phyloP scores from a whole-genome alignment of 2,329 filamentous ascomycete genomes.

The Hypocrella siamensis region DNA sequence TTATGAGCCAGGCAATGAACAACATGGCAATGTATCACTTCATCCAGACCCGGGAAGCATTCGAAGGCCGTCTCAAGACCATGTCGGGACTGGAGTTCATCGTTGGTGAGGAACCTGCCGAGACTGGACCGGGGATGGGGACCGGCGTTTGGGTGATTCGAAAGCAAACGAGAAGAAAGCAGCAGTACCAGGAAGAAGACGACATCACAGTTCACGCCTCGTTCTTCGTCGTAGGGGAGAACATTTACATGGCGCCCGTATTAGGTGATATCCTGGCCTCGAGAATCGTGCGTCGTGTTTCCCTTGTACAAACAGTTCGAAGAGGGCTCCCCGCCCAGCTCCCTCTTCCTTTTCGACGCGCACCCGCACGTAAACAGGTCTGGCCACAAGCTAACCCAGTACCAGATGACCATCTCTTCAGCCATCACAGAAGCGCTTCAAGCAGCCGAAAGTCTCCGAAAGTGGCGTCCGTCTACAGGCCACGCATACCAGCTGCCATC shows the following conservation, averaged over 20 bases:
- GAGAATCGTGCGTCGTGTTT: constrained; percentile 31
- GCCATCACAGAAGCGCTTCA: constrained; percentile 37
- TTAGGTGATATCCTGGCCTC: constrained; percentile 43
- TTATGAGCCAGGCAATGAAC: constrained; percentile 45
- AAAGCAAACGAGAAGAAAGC: constrained; percentile 49
- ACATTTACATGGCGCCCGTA: constrained; percentile 51
- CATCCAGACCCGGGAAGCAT: constrained; percentile 44
- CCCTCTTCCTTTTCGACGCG: too few relatives aligned
- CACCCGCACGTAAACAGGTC: too few relatives aligned
- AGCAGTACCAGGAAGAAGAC: constrained; percentile 35
- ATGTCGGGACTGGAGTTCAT: constrained; percentile 55
- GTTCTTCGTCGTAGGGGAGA: constrained; percentile 51
- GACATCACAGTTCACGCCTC: constrained; percentile 42
- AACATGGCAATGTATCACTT: constrained; percentile 42
- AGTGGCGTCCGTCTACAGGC: constrained; percentile 38
- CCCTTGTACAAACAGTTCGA: too few relatives aligned
- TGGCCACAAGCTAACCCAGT: too few relatives aligned
- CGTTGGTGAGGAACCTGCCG: constrained; percentile 48
- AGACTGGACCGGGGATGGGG: constrained; percentile 46
- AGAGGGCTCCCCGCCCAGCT: too few relatives aligned
- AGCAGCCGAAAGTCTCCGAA: constrained; percentile 31
- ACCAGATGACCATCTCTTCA: constrained; percentile 37
- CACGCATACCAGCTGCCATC: constrained; percentile 31
- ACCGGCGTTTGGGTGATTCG: constrained; percentile 56
- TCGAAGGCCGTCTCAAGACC: constrained; percentile 44